Base-by-base conservation (phyloP, 2,329 filamentous ascomycete genomes). In the Madurella mycetomatis region DNA sequence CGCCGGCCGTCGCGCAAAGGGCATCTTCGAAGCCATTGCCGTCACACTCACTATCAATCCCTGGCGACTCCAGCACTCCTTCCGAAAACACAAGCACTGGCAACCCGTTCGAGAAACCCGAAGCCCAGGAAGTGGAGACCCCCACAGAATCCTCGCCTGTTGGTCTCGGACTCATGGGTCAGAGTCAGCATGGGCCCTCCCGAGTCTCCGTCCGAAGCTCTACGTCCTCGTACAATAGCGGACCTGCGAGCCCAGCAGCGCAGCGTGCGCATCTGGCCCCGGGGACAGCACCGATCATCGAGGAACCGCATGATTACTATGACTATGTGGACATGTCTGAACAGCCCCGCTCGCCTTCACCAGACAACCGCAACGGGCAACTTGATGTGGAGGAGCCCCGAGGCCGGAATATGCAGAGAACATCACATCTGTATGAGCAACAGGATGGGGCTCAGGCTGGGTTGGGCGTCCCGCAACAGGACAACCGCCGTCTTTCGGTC, bases 401-500 rank as follows among this genome's bases (percentile, higher is more conserved):
- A 54, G 74, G 72, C 34, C 72, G 73, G 41, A 65, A 69, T 18
- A 63, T 66, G 47, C 66, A 70, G 40, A 66, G 60, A 57, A 45
- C 60, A 25, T 65, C 64, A 12, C 63, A 66, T 17, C 56, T 67
- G 17, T 64, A 66, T 43, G 60, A 66, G n/a, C 61, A 67, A 41
- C 60, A 60, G 15, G 62, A 67, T 12, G 70, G 66, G 17, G 56
- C 53, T 17, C 58, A 64, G 39, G 57, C 62, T 5, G 71, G 69
- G 34, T 72, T 87, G 7, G 77, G 74, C 48, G 77, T 85, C 45
- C 83, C 84, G 1, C 73, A 74, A 15, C 73, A 77, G 56, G 73
- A 81, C 55, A 76, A 73, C 64, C 80, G 80, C 58, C 77, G 85
- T 53, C 69, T 87, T n/a, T 88, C 85, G 1, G 81, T 87, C 44